Percentiles rank a stretch among this genome's conserved stretches.
Conservation (phyloP, 73 alveolate genomes). For the Paramecium biaurelia region DNA sequence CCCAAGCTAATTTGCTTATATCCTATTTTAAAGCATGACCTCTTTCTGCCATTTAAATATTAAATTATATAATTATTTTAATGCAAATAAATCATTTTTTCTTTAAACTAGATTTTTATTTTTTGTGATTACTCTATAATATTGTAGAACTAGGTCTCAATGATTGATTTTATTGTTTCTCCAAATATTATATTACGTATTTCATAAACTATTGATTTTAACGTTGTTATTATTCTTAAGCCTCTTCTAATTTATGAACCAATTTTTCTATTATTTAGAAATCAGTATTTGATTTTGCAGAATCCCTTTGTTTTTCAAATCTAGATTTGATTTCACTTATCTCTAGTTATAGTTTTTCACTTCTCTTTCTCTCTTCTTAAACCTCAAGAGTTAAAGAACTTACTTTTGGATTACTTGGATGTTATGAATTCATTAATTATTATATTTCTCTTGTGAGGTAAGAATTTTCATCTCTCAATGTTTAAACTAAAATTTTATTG, state of each 20-base stretch:
- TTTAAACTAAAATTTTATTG: neutral
- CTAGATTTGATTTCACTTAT: slow-evolving; percentile 27
- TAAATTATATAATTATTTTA: neutral
- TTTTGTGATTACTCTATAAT: neutral
- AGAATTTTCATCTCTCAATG: slow-evolving; percentile 30
- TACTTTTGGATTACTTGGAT: slow-evolving; percentile 4
- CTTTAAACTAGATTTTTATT: slow-evolving; percentile 9
- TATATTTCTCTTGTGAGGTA: slow-evolving; percentile 34
- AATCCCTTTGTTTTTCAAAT: slow-evolving; percentile 33
- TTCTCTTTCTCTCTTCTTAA: slow-evolving; percentile 8
- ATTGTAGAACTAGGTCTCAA: neutral
- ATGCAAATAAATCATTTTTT: neutral
- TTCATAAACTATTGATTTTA: slow-evolving; percentile 39
- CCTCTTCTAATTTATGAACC: slow-evolving; percentile 39
- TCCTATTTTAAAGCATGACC: slow-evolving; percentile 79
- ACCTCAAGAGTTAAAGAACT: neutral
- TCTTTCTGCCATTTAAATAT: slow-evolving; percentile 69
- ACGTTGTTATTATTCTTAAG: neutral
- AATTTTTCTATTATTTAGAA: slow-evolving; percentile 4
- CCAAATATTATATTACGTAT: slow-evolving; percentile 4
- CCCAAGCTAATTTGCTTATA: slow-evolving; percentile 92
- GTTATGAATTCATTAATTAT: neutral
- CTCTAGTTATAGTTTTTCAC: neutral
- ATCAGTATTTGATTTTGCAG: slow-evolving; percentile 4
- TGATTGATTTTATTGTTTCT: neutral